Evolutionary conservation across 176 grass and related monocot genomes (phyloP), one percentile per base, ranked within the genome.

Genomic region (Cenchrus americanus): DNA sequence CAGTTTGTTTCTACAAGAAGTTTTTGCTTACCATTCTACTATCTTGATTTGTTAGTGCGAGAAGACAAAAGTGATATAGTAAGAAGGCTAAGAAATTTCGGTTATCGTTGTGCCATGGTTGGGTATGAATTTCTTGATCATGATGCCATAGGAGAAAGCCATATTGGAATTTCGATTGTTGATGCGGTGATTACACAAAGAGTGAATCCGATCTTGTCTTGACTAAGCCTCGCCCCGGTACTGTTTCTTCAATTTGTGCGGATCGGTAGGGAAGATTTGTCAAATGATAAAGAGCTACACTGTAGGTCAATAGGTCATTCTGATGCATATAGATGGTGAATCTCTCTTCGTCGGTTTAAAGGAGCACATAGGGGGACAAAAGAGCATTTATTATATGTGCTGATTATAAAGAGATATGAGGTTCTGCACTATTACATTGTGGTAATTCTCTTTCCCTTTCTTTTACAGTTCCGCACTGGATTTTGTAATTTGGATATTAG

Each of bases 131-230:
- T 83, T 70, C 71, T 87, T 66, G 62, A 85, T 88, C 81, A 87
- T 82, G 86, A 85, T 88, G 86, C 81, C 51, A 80, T 91, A 30
- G 81, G 82, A 65, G 70, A 87, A 88, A 82, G 81, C 66, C 22
- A 91, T 80, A 67, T 88, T 84, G 89, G 71, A 71, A 88, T 88
- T 64, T 81, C 85, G 43, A 69, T 80, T 74, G 48, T 76, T 75
- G 80, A 91, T 85, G 86, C 89, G 42, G 88, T 81, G 81, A 88
- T 80, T 87, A 77, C 70, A 81, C 81, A 40, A 88, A 88, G 75
- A 75, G 76, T 85, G 81, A 84, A 71, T 91, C 89, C 7, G 85
- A 91, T 88, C 80, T 91, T 80, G 80, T 85, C 62, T 88, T 88
- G 71, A 84, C 89, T 80, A 44, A 74, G 50, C 44, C 80, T 66